Evolutionary conservation across 2,329 filamentous ascomycete genomes (phyloP).

Genomic region (Penicillium griseofulvum): DNA sequence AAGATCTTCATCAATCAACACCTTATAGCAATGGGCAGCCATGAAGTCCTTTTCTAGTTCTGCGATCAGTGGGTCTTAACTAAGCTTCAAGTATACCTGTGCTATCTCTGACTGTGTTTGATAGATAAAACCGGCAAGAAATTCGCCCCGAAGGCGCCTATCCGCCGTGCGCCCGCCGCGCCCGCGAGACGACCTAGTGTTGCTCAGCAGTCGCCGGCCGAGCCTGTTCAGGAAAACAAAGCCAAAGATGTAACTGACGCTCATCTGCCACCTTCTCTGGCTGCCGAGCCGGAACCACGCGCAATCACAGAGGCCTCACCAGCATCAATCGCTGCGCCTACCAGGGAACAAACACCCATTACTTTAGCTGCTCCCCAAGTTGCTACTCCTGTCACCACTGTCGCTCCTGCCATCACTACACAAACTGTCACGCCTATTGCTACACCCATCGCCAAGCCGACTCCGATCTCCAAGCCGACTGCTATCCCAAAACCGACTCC

Average conservation of each 20-base stretch:
- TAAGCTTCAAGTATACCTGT: no score
- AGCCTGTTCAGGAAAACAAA: neutral
- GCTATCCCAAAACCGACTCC: neutral
- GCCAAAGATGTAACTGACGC: conserved; percentile 4
- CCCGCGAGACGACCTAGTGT: conserved; percentile 42
- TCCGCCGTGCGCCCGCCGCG: conserved; percentile 50
- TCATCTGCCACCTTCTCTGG: neutral
- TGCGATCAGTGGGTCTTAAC: conserved; percentile 47
- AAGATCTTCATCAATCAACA: conserved; percentile 11
- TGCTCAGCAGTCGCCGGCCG: conserved; percentile 33
- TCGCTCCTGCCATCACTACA: neutral
- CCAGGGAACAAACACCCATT: conserved; percentile 23
- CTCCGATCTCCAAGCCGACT: neutral
- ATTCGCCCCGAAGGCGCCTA: conserved; percentile 70
- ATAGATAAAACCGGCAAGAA: conserved; percentile 68
- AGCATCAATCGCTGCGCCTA: conserved; percentile 15
- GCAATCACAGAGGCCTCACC: conserved; percentile 1
- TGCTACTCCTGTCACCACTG: conserved; percentile 12
- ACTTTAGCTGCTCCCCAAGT: conserved; percentile 22
- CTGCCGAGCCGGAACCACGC: conserved; percentile 1
- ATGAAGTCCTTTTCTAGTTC: conserved; percentile 56
- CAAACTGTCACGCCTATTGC: neutral
- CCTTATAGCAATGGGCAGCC: conserved; percentile 24
- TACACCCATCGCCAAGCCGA: neutral
- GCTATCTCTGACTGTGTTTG: conserved; percentile 10